Conservation (phyloP, 768 basidiomycete genomes). For the Udeniomyces megalosporus region DNA sequence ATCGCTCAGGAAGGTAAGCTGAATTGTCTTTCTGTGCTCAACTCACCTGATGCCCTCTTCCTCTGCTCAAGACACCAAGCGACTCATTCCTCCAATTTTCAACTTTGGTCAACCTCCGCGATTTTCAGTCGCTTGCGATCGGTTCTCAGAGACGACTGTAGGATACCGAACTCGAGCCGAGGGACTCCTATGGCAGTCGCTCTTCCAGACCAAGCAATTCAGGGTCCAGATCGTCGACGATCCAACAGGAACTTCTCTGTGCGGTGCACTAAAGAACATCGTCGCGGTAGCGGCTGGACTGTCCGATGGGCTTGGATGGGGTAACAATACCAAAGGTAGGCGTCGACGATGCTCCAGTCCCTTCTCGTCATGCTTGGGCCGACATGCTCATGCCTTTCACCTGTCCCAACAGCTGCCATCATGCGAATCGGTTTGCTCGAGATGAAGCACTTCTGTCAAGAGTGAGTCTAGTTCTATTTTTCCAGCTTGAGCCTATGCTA, state of each 20-base stretch:
- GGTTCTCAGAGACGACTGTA: constrained; percentile 37
- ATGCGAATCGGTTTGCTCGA: constrained; percentile 37
- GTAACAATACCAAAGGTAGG: constrained; percentile 33
- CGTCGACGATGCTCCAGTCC: background rate
- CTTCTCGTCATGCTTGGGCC: background rate
- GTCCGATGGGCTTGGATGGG: constrained; percentile 34
- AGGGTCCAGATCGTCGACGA: constrained; percentile 33
- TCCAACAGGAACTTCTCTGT: constrained; percentile 35
- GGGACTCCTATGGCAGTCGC: constrained; percentile 32
- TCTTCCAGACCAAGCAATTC: constrained; percentile 34
- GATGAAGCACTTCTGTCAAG: constrained; percentile 35
- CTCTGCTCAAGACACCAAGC: too few species aligned
- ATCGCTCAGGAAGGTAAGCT: constrained; percentile 33
- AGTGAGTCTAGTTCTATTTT: constrained; percentile 28
- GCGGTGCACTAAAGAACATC: constrained; percentile 37
- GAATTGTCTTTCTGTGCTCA: too few species aligned
- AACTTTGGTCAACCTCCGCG: too few species aligned
- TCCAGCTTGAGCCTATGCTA: background rate
- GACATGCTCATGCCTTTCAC: background rate
- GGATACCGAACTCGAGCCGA: constrained; percentile 33
- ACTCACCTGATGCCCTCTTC: too few species aligned
- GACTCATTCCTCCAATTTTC: too few species aligned
- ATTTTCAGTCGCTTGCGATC: constrained; percentile 30
- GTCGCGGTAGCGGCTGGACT: constrained; percentile 34
- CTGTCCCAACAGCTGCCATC: constrained; percentile 29